Base-by-base conservation (phyloP, 1,284 basidiomycete genomes). In the Athelia sp. region DNA sequence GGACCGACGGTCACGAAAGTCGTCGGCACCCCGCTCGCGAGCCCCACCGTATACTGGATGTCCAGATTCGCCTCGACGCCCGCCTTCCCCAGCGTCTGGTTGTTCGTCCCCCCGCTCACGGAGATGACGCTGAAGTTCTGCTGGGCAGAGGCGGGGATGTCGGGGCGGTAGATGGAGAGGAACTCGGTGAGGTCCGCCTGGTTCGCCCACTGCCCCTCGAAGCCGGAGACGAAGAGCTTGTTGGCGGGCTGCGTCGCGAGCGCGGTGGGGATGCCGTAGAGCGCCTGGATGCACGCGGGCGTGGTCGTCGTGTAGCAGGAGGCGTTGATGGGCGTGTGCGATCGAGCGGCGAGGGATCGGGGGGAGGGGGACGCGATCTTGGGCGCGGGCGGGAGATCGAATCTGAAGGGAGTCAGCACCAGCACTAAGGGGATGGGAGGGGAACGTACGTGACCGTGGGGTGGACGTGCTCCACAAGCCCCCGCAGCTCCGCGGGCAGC, bases 381-480 rank as follows among this genome's bases (percentile, higher is more conserved):
- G n/a, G n/a, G n/a, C n/a, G n/a, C n/a, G n/a, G n/a, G n/a, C n/a
- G n/a, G n/a, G n/a, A n/a, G n/a, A n/a, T 52, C 43, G 51, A 36
- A n/a, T 56, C 26, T 29, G 59, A 0, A 24, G 31, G 8, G 51
- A 47, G 26, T 48, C 44, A n/a, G n/a, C n/a, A n/a, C n/a, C n/a
- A n/a, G n/a, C n/a, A n/a, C n/a, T n/a, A n/a, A n/a, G n/a, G n/a
- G n/a, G n/a, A n/a, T n/a, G n/a, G n/a, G n/a, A n/a, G n/a, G n/a
- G n/a, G n/a, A n/a, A n/a, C n/a, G n/a, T n/a, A n/a, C n/a, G n/a
- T n/a, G n/a, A n/a, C n/a, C n/a, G 71, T 73, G 2, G 73, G 73
- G 50, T 73, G 70, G 14, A 75, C 61, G 17, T 73, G 60, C 15
- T 69, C 62, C 31, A 75, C 56, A 51, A 71, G 69, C 10, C 61